phyloP scores from a whole-genome alignment of 2,329 filamentous ascomycete genomes.

The Thermomyces lanuginosus region DNA sequence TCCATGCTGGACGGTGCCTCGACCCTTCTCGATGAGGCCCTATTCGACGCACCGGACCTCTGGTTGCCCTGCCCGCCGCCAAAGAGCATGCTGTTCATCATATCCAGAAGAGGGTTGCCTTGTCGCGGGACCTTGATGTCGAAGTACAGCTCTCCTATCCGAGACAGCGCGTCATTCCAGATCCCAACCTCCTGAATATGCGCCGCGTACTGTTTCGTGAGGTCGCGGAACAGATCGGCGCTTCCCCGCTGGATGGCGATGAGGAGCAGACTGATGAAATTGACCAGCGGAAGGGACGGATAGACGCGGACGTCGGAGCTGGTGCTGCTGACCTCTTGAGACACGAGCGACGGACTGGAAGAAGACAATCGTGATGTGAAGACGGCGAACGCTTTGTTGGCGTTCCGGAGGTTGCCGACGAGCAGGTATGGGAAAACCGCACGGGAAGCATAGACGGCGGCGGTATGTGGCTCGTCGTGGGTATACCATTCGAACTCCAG shows the following conservation, averaged over 20 bases:
- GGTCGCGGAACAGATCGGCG: constrained; percentile 62
- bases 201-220: constrained; percentile 63
- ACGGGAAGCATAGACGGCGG: constrained; percentile 69
- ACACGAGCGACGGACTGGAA: constrained; percentile 45
- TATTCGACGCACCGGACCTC: constrained; percentile 27
- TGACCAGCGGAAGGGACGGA: constrained; percentile 80
- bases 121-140: constrained; percentile 74
- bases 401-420: constrained; percentile 75
- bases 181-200: constrained; percentile 60
- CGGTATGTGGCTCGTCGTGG: constrained; percentile 73
- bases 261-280: constrained; percentile 76
- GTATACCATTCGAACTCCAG: constrained; percentile 92
- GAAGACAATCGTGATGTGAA: constrained; percentile 51
- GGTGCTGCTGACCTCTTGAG: constrained; percentile 64
- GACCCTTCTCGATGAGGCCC: constrained; percentile 28
- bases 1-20: constrained; percentile 30
- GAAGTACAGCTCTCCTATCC: constrained; percentile 95
- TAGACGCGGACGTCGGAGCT: constrained; percentile 65
- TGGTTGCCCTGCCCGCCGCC: constrained; percentile 42
- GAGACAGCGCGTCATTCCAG: constrained; percentile 70
- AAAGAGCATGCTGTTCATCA: constrained; percentile 93
- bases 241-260: constrained; percentile 66
- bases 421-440: constrained; percentile 83
- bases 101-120: constrained; percentile 86
- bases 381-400: constrained; percentile 63